Evolutionary conservation across 2,329 filamentous ascomycete genomes (phyloP), one percentile per base, ranked within the genome.

Genomic region (Proliferodiscus dingleyae): DNA sequence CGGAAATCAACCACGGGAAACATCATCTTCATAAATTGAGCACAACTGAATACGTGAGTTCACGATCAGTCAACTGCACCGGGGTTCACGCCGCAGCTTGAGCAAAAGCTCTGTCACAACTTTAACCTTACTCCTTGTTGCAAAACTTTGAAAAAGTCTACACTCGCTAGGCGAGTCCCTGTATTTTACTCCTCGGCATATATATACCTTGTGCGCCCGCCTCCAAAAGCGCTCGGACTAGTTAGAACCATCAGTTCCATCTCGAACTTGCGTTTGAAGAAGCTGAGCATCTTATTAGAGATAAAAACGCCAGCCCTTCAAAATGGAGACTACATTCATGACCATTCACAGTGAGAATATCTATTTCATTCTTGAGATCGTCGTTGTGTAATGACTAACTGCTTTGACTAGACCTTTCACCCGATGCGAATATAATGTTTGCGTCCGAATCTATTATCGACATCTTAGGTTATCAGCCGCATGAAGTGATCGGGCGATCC

Each of bases 311-410:
- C 58, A 60, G 57, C 55, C 57, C 53, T 52, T 60, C 61, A 65
- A 62, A 53, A 87, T 88, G 86, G 86, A 90, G 68, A 85, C 85
- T 56, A 93, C 88, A 24, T 94, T 94, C 69, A 93, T 94, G 70
- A 89, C 87, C 56, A 93, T 94, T 63, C 88, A 93, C 64, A 88
- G 88, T 87, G 69, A 71, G 81, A n/a, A 72, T 47, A 30, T 38
- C 45, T 26, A 34, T 22, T 18, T 30, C 16, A 21, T 13, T 9
- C 18, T 34, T 18, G 16, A 9, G 23, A 15, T 40, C 21, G 23
- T 34, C 36, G 46, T 37, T 29, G 52, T 36, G 46, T 51, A 37
- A 49, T 41, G 37, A 39, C 26, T 60, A 49, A 41, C 26, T 30
- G 47, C 37, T 52, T 47, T 28, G 42, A 53, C 40, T 54, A 90